phyloP scores from a whole-genome alignment of 2,329 filamentous ascomycete genomes.

The Xylaria sp. region DNA sequence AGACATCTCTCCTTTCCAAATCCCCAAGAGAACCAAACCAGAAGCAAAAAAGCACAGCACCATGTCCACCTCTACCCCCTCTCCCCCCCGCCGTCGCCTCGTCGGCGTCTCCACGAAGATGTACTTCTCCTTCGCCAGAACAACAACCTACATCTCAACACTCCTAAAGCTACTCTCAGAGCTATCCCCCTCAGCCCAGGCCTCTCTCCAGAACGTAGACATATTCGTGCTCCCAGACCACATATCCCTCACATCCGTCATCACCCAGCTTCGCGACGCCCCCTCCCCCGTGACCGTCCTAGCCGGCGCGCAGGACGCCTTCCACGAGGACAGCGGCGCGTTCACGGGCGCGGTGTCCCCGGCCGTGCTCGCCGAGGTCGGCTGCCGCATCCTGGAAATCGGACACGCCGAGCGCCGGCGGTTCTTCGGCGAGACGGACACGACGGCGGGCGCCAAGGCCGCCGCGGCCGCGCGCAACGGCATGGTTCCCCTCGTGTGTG shows the following conservation, averaged over 20 bases:
- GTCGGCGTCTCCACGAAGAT: slow-evolving; percentile 79
- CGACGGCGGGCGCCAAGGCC: slow-evolving; percentile 69
- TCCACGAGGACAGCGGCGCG: slow-evolving; percentile 71
- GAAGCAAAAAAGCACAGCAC: neutral
- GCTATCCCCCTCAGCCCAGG: slow-evolving; percentile 39
- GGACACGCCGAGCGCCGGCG: slow-evolving; percentile 80
- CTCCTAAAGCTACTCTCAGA: slow-evolving; percentile 55
- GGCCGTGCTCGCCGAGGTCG: slow-evolving; percentile 67
- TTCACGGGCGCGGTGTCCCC: slow-evolving; percentile 82
- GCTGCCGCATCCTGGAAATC: slow-evolving; percentile 75
- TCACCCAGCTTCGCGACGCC: slow-evolving; percentile 51
- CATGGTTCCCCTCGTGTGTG: slow-evolving; percentile 78
- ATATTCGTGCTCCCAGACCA: slow-evolving; percentile 82
- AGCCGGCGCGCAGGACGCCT: slow-evolving; percentile 78
- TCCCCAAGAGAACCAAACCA: neutral
- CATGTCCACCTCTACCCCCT: slow-evolving; percentile 16
- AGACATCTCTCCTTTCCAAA: neutral
- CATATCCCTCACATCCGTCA: slow-evolving; percentile 64
- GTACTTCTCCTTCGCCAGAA: slow-evolving; percentile 75
- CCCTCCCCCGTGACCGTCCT: slow-evolving; percentile 58
- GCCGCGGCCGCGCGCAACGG: slow-evolving; percentile 70
- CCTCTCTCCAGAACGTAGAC: slow-evolving; percentile 36
- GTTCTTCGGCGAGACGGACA: slow-evolving; percentile 77
- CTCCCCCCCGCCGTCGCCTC: slow-evolving; percentile 58
- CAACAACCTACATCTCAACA: slow-evolving; percentile 59